These are phyloP conservation scores for Plantago rigida DNA, from an alignment of 305 asterid species.

Conservation along the genomic window DNA sequence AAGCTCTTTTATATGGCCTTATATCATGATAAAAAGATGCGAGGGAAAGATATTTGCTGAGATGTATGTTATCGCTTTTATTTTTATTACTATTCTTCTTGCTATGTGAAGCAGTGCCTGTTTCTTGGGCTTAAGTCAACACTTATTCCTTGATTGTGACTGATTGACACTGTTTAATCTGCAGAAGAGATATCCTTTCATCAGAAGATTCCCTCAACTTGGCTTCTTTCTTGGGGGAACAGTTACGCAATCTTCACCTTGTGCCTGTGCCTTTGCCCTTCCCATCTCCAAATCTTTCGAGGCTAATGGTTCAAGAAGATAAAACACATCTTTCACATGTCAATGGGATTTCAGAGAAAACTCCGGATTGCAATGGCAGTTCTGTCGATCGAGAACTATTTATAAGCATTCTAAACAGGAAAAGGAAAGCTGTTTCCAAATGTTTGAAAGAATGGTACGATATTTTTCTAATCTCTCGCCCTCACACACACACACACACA, in stretches of 20 bases:
- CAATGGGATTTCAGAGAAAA: constrained; percentile 34
- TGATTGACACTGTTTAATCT: constrained; percentile 27
- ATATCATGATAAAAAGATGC: constrained; percentile 74
- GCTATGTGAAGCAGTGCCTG: constrained; percentile 13
- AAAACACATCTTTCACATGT: constrained; percentile 29
- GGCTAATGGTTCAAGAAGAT: constrained; percentile 30
- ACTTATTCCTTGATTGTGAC: constrained; percentile 8
- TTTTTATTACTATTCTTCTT: constrained; percentile 4
- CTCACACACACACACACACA: neutral
- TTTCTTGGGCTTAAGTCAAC: constrained; percentile 19
- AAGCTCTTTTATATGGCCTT: constrained; percentile 60
- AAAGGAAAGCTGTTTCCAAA: constrained; percentile 43
- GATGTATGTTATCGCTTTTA: constrained; percentile 45
- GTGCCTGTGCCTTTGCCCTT: constrained; percentile 52
- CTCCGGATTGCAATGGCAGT: constrained; percentile 30
- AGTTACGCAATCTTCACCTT: constrained; percentile 66
- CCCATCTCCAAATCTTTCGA: constrained; percentile 37
- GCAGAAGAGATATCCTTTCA: constrained; percentile 65
- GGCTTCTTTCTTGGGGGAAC: constrained; percentile 88
- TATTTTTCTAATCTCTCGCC: neutral
- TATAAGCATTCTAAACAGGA: constrained; percentile 53
- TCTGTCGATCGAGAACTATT: constrained; percentile 48
- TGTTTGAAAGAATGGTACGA: constrained; percentile 73
- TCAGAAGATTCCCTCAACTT: constrained; percentile 50
- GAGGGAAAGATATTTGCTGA: constrained; percentile 75